Base-by-base conservation (phyloP, 805 yeast genomes). In the Metschnikowia similis region DNA sequence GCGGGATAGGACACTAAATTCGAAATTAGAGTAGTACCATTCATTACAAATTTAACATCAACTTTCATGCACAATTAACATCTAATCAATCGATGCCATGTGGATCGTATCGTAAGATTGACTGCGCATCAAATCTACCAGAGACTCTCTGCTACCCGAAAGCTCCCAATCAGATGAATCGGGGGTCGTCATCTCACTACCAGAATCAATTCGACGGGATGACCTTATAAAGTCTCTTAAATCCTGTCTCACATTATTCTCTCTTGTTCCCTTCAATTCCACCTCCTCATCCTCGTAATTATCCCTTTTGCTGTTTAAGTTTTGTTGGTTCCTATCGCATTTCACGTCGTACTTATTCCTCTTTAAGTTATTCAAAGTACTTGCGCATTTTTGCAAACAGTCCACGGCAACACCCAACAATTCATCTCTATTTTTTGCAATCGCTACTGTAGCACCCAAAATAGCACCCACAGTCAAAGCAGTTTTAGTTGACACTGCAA, bases 401-500 rank as follows among this genome's bases (percentile, higher is more conserved):
- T 43, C 39, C 2, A 27, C 46, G 9, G 27, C 46, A 27, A 43
- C 16, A 16, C 14, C 32, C 39, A 43, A 43, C 14, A 43, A n/a
- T 2, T 43, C 46, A 13, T 43, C 46, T 35, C 28, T 43, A n/a
- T 43, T 43, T 13, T 43, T 43, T 2, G 28, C 11, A 26, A 43
- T 26, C 11, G 46, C 46, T 4, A 27, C 46, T 16, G 46, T 32
- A 9, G 46, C 46, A 14, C 46, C 46, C 17, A 35, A 17, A 21
- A 43, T 11, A 13, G 46, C 46, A 8, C 46, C 46, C 8, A 43
- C 11, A 10, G 39, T 35, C 21, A 43, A n/a, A 6, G 39, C 38
- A 8, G 32, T 16, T 35, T 43, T 43, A 11, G 39, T 35, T 34
- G 46, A 43, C 13, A 35, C 13, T 5, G 39, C 16, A 13, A 43